These are phyloP conservation scores for Monascus ruber DNA, from an alignment of 2,329 filamentous ascomycete species.

Conservation along the genomic window DNA sequence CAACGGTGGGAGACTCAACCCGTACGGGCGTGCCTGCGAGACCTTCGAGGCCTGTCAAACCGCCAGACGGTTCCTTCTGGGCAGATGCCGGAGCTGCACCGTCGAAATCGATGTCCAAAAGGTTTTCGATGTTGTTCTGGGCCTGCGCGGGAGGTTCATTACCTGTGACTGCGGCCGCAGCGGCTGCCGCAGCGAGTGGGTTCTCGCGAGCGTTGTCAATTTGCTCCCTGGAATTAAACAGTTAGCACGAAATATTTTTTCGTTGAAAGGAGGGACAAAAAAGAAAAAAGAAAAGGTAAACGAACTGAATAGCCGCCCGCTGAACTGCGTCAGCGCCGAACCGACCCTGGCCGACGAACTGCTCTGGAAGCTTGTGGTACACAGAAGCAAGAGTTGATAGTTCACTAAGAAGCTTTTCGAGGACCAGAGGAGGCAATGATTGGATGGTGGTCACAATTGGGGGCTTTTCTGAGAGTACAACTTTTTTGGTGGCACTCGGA, in stretches of 20 bases:
- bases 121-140: slow-evolving; percentile 80
- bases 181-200: slow-evolving; percentile 76
- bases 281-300: slow-evolving; percentile 4
- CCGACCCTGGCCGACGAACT: slow-evolving; percentile 92
- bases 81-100: slow-evolving; percentile 83
- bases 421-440: slow-evolving; percentile 66
- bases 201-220: slow-evolving; percentile 86
- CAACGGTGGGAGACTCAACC: slow-evolving; percentile 33
- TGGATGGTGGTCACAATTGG: slow-evolving; percentile 91
- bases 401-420: slow-evolving; percentile 83
- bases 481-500: slow-evolving; percentile 79
- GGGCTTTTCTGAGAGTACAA: slow-evolving; percentile 87
- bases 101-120: slow-evolving; percentile 93
- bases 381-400: slow-evolving; percentile 92
- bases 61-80: slow-evolving; percentile 50
- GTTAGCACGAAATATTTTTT: slow-evolving; percentile 11
- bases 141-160: slow-evolving; percentile 39
- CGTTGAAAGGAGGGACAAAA: not conserved
- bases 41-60: slow-evolving; percentile 53
- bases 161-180: slow-evolving; percentile 50
- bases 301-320: slow-evolving; percentile 76
- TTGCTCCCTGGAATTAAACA: slow-evolving; percentile 51
- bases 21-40: slow-evolving; percentile 47
- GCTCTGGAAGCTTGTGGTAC: slow-evolving; percentile 95
- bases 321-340: slow-evolving; percentile 92